Base-by-base conservation (phyloP, 192 early-diverging fungal genomes). In the Gorgonomyces haynaldii region DNA sequence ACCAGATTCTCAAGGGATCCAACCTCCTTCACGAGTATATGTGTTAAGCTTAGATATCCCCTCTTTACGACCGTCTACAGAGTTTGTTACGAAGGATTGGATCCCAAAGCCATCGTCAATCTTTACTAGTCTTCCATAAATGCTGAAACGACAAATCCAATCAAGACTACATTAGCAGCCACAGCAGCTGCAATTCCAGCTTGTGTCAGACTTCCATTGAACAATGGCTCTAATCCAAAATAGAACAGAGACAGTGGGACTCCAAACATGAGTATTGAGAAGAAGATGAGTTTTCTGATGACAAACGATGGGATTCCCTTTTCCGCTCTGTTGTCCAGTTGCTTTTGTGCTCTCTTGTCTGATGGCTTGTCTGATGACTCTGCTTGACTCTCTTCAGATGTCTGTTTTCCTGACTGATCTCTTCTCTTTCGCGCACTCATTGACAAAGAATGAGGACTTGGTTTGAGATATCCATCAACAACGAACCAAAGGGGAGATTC, bases 61-160 rank as follows among this genome's bases (percentile, higher is more conserved):
- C 59, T 98, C 39, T 92, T 98, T 62, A 86, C 85, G 3, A 80
- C 83, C 37, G 82, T 97, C n/a, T 95, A 97, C 66, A 56, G 77
- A 37, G 86, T 97, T 43, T 85, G 84, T 45, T 97, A 90, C 59
- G 79, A 94, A 57, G 72, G 67, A 25, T 54, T 72, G 35, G 64
- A 79, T 8, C 76, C 88, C n/a, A 54, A 67, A 23, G 62, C 69
- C 16, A 88, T 97, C n/a, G n/a, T n/a, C n/a, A n/a, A n/a, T n/a
- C n/a, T n/a, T n/a, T n/a, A n/a, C 39, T 41, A 41, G 39, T 4
- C 39, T 9, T 41, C 21, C 8, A 4, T 23, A 41, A 41, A 19
- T 41, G 46, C 46, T 8, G 28, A 20, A 13, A 49, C 46, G 12
- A 49, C 28, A 26, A 26, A 49, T 3, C 19, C 32, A 20, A 49